A percentile compares a stretch with the other conserved stretches of the same genome.
Conservation (phyloP, 2,329 filamentous ascomycete species). For the Cercospora canescens region DNA sequence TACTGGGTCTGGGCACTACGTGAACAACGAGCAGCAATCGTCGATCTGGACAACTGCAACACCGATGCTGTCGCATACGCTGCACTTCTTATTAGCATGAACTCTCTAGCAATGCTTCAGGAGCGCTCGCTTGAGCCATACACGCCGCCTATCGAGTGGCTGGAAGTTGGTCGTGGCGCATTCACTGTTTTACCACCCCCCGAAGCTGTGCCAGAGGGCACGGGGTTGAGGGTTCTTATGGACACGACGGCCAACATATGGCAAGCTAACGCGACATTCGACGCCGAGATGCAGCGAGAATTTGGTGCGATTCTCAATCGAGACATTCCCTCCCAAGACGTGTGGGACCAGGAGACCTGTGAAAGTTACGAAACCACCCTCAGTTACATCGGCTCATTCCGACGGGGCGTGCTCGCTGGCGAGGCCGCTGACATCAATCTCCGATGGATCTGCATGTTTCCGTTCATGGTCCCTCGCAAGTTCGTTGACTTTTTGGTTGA, state of each 20-base stretch:
- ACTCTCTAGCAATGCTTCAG: constrained; percentile 32
- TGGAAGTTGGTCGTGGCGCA: constrained; percentile 33
- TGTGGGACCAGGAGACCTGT: constrained; percentile 25
- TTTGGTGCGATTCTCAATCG: constrained; percentile 28
- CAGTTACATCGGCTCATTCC: constrained; percentile 32
- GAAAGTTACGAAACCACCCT: constrained; percentile 32
- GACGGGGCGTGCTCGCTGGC: constrained; percentile 26
- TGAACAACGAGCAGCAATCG: constrained; percentile 32
- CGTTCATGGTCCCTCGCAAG: constrained; percentile 33
- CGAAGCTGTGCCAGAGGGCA: constrained; percentile 25
- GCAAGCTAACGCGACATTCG: constrained; percentile 22
- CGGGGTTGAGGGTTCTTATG: constrained; percentile 28
- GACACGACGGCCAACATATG: constrained; percentile 27
- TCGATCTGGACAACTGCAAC: constrained; percentile 27
- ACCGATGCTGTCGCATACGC: constrained; percentile 35
- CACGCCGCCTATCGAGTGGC: constrained; percentile 35
- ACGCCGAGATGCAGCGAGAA: constrained; percentile 23
- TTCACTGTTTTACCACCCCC: constrained; percentile 30
- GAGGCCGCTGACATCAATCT: constrained; percentile 30
- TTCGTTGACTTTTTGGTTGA: constrained; percentile 37
- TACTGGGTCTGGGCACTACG: constrained; percentile 32
- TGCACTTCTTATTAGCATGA: constrained; percentile 31
- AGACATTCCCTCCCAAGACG: constrained; percentile 23
- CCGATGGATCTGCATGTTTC: constrained; percentile 36
- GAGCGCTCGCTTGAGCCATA: constrained; percentile 32